phyloP scores from a whole-genome alignment of 148 eudicot species.

The Selenicereus undatus region DNA sequence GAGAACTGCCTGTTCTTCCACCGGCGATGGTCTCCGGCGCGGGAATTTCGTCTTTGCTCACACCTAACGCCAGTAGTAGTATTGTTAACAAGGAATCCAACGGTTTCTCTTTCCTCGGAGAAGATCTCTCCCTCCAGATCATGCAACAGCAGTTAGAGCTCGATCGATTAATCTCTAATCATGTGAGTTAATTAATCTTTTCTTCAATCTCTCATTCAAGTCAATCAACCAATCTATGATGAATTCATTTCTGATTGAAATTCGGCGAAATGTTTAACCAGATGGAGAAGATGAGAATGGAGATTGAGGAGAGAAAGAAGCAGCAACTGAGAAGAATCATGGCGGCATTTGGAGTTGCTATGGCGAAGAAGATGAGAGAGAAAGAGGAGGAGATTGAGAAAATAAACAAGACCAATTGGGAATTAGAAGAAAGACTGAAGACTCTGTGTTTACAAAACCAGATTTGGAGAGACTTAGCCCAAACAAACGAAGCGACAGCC shows the following conservation, averaged over 20 bases:
- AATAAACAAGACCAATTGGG: constrained; percentile 49
- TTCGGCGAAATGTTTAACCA: constrained; percentile 20
- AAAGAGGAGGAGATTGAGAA: constrained; percentile 55
- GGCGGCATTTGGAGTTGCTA: constrained; percentile 10
- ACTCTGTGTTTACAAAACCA: constrained; percentile 61
- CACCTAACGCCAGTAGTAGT: background rate
- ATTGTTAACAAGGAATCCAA: background rate
- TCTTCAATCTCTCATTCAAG: background rate
- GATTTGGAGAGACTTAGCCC: constrained; percentile 79
- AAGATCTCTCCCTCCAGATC: constrained; percentile 56
- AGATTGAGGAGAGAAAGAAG: background rate
- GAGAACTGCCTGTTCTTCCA: background rate
- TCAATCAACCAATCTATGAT: background rate
- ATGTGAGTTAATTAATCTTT: constrained; percentile 36
- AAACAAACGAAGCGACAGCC: constrained; percentile 80
- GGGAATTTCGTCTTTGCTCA: background rate
- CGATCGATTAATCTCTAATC: constrained; percentile 55
- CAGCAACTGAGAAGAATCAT: constrained; percentile 3
- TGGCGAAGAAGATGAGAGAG: constrained; percentile 42
- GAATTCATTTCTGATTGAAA: background rate
- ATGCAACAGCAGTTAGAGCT: constrained; percentile 68
- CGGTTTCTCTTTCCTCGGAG: constrained; percentile 46
- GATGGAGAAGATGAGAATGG: constrained; percentile 38
- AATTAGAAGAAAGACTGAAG: constrained; percentile 56
- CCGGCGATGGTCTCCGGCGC: background rate